Conservation (phyloP, 176 grass and related monocot species). For the Aegilops bicornis region DNA sequence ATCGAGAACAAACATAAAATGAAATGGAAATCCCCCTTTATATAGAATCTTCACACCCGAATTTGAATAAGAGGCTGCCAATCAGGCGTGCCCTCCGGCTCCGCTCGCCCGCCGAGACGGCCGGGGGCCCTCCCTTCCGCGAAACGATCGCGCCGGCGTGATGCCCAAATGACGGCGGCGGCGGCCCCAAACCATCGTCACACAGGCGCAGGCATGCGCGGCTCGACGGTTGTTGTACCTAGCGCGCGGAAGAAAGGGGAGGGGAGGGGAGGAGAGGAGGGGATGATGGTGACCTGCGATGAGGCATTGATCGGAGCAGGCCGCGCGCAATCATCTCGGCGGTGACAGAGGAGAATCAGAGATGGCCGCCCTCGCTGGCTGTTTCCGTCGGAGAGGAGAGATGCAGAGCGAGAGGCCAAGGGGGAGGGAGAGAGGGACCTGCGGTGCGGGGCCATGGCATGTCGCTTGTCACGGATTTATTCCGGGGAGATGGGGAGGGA, state of each 20-base stretch:
- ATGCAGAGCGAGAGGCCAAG: neutral
- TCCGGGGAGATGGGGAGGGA: constrained; percentile 6
- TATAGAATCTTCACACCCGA: neutral
- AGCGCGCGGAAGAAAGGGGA: neutral
- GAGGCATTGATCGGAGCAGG: constrained; percentile 56
- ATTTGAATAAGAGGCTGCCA: neutral
- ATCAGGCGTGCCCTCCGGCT: neutral
- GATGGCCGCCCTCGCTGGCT: neutral
- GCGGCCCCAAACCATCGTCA: neutral
- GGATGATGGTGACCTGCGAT: constrained; percentile 25
- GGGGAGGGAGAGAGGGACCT: neutral
- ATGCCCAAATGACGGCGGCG: neutral
- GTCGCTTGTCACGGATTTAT: neutral
- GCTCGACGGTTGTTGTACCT: neutral
- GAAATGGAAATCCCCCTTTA: neutral
- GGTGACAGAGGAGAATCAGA: neutral
- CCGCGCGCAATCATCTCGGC: constrained; percentile 42
- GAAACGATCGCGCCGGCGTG: neutral
- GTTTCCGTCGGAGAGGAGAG: neutral
- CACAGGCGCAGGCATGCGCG: no score
- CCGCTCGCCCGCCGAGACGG: neutral
- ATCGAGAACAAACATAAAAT: neutral
- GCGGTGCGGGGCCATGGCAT: neutral
- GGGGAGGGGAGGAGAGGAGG: neutral
- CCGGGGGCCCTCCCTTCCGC: neutral